phyloP scores from a whole-genome alignment of 2,329 filamentous ascomycete genomes.

The Mollisiaceae sp. region DNA sequence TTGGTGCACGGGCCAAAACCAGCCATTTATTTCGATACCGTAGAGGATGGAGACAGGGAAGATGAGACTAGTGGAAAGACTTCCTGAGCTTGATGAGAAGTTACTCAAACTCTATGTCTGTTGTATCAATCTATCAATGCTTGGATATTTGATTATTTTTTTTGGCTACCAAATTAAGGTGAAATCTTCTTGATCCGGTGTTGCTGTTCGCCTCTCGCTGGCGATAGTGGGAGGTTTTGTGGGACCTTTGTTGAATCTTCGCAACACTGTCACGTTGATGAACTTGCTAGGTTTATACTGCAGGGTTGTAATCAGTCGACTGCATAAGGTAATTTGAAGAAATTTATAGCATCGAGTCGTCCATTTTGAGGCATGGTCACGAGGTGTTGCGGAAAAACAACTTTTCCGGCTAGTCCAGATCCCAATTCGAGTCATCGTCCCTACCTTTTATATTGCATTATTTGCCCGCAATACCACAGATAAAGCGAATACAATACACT shows the following conservation, averaged over 20 bases:
- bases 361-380: slow-evolving; percentile 17
- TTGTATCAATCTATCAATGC: too few species aligned
- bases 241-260: slow-evolving; percentile 16
- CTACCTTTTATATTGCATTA: slow-evolving; percentile 23
- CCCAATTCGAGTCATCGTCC: slow-evolving; percentile 27
- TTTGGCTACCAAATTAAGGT: too few species aligned
- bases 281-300: slow-evolving; percentile 12
- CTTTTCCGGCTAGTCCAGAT: slow-evolving; percentile 23
- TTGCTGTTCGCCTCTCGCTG: slow-evolving; percentile 4
- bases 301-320: slow-evolving; percentile 15
- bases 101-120: slow-evolving; percentile 12
- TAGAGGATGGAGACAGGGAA: slow-evolving; percentile 2
- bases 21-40: too few species aligned
- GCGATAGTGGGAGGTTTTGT: slow-evolving; percentile 18
- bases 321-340: slow-evolving; percentile 15
- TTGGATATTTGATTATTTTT: too few species aligned
- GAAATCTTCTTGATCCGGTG: too few species aligned
- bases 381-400: slow-evolving; percentile 19
- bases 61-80: slow-evolving; percentile 13
- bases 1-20: too few species aligned
- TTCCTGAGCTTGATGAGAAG: slow-evolving; percentile 11
- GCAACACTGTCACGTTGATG: slow-evolving; percentile 17
- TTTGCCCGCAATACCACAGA: slow-evolving; percentile 24
- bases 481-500: slow-evolving; percentile 26
- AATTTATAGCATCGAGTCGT: slow-evolving; percentile 12